Evolutionary conservation across 1,284 basidiomycete genomes (phyloP).

Genomic region (Microbotryum silenes-acaulis): DNA sequence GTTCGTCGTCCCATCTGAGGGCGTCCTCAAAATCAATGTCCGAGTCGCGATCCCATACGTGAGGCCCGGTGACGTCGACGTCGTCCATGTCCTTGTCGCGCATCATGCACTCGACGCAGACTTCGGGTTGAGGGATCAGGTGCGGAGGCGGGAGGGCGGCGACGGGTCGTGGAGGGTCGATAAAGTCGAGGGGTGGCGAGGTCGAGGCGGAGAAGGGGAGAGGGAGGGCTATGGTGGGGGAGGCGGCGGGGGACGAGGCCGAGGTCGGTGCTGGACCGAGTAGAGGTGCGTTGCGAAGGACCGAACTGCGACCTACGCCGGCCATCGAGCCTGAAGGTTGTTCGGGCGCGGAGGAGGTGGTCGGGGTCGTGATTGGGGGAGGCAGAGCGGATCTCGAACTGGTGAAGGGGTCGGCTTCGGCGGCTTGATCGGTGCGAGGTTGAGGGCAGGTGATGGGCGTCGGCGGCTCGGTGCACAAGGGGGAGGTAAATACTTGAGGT

Average conservation of each 20-base stretch:
- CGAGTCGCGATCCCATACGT: constrained; percentile 84
- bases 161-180: background rate
- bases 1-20: constrained; percentile 54
- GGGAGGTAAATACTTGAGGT: background rate
- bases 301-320: constrained; percentile 25
- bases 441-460: too few relatives aligned
- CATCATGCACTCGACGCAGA: constrained; percentile 98
- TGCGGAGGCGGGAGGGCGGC: constrained; percentile 16
- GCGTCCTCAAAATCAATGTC: constrained; percentile 76
- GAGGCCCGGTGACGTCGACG: constrained; percentile 75
- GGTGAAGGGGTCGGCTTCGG: too few relatives aligned
- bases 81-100: constrained; percentile 97
- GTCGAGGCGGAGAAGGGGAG: background rate
- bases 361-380: too few relatives aligned
- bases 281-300: constrained; percentile 6
- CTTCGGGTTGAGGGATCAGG: constrained; percentile 49
- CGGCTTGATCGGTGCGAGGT: too few relatives aligned
- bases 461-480: too few relatives aligned
- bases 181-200: background rate
- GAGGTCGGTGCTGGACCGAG: background rate
- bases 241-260: too few relatives aligned
- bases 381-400: too few relatives aligned
- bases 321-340: constrained; percentile 8
- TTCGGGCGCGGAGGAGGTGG: too few relatives aligned
- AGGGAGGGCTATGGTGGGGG: background rate